Base-by-base conservation (phyloP, 768 basidiomycete genomes). In the Agrocybe chaxingu region DNA sequence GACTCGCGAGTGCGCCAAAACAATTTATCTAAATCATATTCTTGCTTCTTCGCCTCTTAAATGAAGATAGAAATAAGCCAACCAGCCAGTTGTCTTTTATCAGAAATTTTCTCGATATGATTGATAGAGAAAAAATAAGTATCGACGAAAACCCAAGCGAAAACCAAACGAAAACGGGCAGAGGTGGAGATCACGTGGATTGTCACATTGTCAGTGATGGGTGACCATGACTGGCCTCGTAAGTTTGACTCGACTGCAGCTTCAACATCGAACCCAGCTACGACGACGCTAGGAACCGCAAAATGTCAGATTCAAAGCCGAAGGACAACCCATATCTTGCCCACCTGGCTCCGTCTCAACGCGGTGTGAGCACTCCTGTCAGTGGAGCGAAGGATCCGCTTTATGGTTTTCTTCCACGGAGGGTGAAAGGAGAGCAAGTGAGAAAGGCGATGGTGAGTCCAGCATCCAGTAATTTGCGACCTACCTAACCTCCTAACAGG, bases 391-490 rank as follows among this genome's bases (percentile, higher is more conserved):
- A 69, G 53, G 78, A 86, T 45, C 89, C 91, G 8, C 66, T 94
- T 1, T 84, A 76, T 61, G 91, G 89, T 7, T 83, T 90, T 59
- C 62, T 89, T 41, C 83, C 89, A 0, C 74, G 92, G 47, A 80
- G 75, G 56, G 87, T 89, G 32, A 79, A 69, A 0, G 84, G 79
- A 2, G 68, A 72, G 4, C 82, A 91, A 70, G 87, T 85, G 10
- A 76, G 79, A 52, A 73, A 70, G 45, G 86, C 85, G 18, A 73
- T 94, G 80, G 90, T 92, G 61, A 48, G 81, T 72, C 18, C 31
- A 34, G 19, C 8, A n/a, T 33, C 30, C 19, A 19, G 10, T 6
- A 29, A 16, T 2, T 8, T 48, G 31, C 13, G 18, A 9, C 37
- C 43, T 2, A 41, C n/a, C 8, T 8, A 32, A 13, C 18, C 41